A percentile compares a stretch with the other conserved stretches of the same genome.
These are phyloP conservation scores for Pseudopediastrum boryanum DNA, from an alignment of 139 green algal species.

Conservation along the genomic window DNA sequence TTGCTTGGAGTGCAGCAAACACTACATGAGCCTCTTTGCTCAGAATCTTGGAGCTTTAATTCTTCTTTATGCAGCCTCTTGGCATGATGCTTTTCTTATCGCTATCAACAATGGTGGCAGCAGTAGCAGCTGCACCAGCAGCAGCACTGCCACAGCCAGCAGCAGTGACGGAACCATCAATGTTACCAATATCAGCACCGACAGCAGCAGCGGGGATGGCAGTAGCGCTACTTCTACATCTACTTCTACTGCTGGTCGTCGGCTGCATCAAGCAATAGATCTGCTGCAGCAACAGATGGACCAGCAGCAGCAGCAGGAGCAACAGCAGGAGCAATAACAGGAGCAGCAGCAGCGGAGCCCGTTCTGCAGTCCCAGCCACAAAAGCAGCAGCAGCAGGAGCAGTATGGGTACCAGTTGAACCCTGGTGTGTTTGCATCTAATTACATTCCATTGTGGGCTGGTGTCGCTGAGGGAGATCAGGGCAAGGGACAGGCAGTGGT, in stretches of 20 bases:
- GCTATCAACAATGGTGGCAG: not conserved
- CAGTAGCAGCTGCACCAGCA: not conserved
- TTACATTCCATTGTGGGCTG: constrained; percentile 86
- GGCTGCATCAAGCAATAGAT: too few species aligned
- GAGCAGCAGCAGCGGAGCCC: constrained; percentile 17
- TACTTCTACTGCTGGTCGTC: too few species aligned
- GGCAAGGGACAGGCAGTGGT: constrained; percentile 17
- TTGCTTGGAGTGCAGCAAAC: too few species aligned
- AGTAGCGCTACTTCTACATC: not conserved
- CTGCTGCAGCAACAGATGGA: too few species aligned
- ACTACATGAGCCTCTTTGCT: too few species aligned
- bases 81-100: too few species aligned
- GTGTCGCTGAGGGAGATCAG: constrained; percentile 12
- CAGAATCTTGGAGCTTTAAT: too few species aligned
- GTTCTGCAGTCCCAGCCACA: too few species aligned
- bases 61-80: too few species aligned
- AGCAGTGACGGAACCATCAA: not conserved
- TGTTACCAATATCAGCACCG: not conserved
- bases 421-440: constrained; percentile 71
- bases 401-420: constrained; percentile 18
- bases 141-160: not conserved
- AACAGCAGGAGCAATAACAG: too few species aligned
- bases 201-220: not conserved
- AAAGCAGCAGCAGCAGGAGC: not conserved
- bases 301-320: too few species aligned